Evolutionary conservation across 768 basidiomycete species (phyloP), one percentile per base, ranked within the genome.

Genomic region (Termitomyces sp.): DNA sequence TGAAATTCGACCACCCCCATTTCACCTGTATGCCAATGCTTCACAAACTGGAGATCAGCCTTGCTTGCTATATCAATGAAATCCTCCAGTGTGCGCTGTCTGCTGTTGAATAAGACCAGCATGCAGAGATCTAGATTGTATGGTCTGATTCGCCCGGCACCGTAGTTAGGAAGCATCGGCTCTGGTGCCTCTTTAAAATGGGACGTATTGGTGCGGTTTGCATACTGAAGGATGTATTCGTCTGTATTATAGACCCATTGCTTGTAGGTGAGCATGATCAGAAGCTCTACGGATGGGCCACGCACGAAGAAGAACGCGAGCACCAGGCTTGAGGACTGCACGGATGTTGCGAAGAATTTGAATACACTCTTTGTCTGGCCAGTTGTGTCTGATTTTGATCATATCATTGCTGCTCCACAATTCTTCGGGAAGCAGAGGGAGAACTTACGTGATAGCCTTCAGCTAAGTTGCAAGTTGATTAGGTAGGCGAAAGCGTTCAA

Each of bases 81-180:
- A 3, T 82, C 57, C 20, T 57, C 7, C 46, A 57, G 11, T 15
- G 45, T 63, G 24, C 82, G 76, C 59, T 83, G 80, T 64, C 77
- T 74, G 18, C 75, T 71, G 54, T 83, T 82, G 16, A 78, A 66
- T 45, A 72, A 57, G 12, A 71, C 54, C 74, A 80, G 73, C 81
- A 84, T 80, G 49, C 71, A 74, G 35, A 84, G 44, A 59, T 84
- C 83, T 38, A 78, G 73, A 51, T 76, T 72, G 66, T 83, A 83
- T 49, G 72, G 69, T 18, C 76, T 68, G 22, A 76, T 69, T 40
- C 68, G 69, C 4, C 81, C 82, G 18, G 71, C 71, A 7, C 81
- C 81, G 58, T 76, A 82, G 67, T 82, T 82, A 5, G 82, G 76
- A 0, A 83, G 72, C 38, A 84, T 65, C 0, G 81, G 83, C 54